Conservation (phyloP, 441 rosid species). For the Adansonia gregorii region DNA sequence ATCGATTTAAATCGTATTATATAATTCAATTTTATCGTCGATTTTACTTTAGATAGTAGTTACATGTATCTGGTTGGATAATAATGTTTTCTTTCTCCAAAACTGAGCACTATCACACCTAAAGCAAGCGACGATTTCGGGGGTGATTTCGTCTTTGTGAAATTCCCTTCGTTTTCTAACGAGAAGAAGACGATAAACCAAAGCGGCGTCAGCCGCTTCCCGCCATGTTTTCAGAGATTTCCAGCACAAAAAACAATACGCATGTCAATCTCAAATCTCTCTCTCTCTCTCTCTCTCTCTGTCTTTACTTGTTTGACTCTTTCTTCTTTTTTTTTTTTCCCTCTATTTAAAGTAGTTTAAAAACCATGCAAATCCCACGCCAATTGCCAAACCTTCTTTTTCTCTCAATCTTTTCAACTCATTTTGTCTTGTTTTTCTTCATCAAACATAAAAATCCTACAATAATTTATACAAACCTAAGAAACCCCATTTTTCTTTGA, state of each 20-base stretch:
- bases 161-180: slow-evolving; percentile 17
- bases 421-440: not conserved
- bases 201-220: slow-evolving; percentile 55
- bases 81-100: not conserved
- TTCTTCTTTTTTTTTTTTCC: not conserved
- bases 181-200: slow-evolving; percentile 37
- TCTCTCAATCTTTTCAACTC: no score
- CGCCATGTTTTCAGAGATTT: slow-evolving; percentile 91
- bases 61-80: no score
- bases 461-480: not conserved
- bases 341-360: slow-evolving; percentile 24
- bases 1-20: no score
- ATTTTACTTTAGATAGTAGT: no score
- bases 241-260: slow-evolving; percentile 86
- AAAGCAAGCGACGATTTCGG: no score
- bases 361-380: slow-evolving; percentile 41
- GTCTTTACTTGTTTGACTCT: slow-evolving; percentile 26
- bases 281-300: not conserved
- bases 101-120: no score
- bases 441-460: slow-evolving; percentile 14
- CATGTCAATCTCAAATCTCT: slow-evolving; percentile 58
- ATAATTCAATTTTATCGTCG: no score
- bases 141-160: slow-evolving; percentile 33
- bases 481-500: not conserved
- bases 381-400: slow-evolving; percentile 20